Conservation (phyloP, 2,329 filamentous ascomycete genomes). For the Fusarium kyushuense region DNA sequence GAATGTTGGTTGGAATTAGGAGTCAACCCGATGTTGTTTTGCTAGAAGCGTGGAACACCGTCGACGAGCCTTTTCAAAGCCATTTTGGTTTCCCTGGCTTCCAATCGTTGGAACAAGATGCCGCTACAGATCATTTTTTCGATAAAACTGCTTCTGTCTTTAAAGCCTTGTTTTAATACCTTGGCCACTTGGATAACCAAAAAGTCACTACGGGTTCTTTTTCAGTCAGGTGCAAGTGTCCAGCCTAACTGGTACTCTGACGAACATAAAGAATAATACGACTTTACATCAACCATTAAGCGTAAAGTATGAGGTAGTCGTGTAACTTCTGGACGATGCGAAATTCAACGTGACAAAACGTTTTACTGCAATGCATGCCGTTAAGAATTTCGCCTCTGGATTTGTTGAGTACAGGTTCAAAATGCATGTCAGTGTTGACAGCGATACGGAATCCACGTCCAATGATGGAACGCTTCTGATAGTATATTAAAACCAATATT, state of each 20-base stretch:
- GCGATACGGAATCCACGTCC: neutral
- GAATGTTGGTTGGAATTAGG: neutral
- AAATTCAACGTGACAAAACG: neutral
- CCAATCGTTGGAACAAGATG: too few species aligned
- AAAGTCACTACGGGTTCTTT: neutral
- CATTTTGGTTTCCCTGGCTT: neutral
- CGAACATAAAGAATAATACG: neutral
- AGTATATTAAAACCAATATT: neutral
- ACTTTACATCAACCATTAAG: too few species aligned
- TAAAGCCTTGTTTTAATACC: neutral
- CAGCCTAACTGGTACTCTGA: neutral
- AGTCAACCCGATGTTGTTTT: neutral
- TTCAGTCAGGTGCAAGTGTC: neutral
- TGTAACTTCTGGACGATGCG: neutral
- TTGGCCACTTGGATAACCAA: neutral
- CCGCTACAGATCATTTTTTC: neutral
- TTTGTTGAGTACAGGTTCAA: neutral
- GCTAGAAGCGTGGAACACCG: too few species aligned
- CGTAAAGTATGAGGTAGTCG: neutral
- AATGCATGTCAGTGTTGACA: neutral
- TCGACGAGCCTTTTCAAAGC: neutral
- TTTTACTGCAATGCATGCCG: neutral
- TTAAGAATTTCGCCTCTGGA: neutral
- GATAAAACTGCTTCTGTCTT: neutral
- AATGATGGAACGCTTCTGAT: neutral